Percentiles rank a stretch among this genome's conserved stretches.
These are phyloP conservation scores for Ceratobasidium sp. DNA, from an alignment of 1,284 basidiomycete species.

Conservation along the genomic window DNA sequence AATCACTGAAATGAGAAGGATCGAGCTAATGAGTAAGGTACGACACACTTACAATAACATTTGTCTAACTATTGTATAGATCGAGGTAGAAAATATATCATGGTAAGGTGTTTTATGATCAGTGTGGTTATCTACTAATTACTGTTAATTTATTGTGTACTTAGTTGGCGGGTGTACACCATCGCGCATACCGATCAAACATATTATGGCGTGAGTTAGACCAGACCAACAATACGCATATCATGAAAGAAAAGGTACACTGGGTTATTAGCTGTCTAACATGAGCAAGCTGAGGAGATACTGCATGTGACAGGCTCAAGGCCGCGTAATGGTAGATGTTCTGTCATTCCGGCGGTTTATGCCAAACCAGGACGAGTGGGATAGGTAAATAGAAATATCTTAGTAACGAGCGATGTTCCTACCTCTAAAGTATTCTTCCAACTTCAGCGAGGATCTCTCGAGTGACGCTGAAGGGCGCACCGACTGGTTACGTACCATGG, in stretches of 20 bases:
- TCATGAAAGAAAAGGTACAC: background rate
- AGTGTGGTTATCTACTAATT: background rate
- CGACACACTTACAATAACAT: background rate
- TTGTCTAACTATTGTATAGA: background rate
- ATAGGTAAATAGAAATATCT: background rate
- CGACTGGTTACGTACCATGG: background rate
- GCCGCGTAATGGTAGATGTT: conserved; percentile 16
- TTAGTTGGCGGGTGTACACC: background rate
- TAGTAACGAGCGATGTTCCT: background rate
- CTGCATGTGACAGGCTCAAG: background rate
- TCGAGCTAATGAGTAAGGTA: background rate
- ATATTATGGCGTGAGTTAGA: conserved; percentile 2
- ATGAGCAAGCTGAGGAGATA: background rate
- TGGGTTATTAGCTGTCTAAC: background rate
- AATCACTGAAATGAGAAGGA: background rate
- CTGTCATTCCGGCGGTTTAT: background rate
- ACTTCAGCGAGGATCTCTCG: conserved; percentile 1
- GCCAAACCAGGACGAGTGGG: conserved; percentile 4
- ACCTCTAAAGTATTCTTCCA: background rate
- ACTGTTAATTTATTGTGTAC: background rate
- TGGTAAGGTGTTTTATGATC: background rate
- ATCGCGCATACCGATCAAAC: conserved; percentile 3
- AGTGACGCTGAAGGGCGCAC: background rate
- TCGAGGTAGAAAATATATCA: background rate
- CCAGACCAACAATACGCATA: no score